Conservation (phyloP, 1,139 yeast species). For the Geotrichum bryndzae region DNA sequence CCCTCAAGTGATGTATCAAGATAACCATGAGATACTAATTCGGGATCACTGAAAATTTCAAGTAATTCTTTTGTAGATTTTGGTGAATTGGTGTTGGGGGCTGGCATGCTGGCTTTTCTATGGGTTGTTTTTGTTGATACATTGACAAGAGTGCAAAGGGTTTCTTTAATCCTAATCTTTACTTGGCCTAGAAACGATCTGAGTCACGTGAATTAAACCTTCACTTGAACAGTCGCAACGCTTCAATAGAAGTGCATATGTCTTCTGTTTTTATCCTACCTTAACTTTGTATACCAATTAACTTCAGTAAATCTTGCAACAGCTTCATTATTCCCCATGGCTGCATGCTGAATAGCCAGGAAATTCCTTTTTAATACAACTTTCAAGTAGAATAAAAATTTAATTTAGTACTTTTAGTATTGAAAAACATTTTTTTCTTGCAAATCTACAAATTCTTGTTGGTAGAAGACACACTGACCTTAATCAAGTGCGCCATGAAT, state of each 20-base stretch:
- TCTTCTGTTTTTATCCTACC: too few relatives aligned
- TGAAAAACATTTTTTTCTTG: neutral
- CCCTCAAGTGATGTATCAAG: conserved; percentile 28
- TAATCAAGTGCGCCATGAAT: conserved; percentile 84
- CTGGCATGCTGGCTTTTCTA: neutral
- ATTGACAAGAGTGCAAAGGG: neutral
- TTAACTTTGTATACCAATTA: too few relatives aligned
- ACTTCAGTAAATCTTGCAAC: too few relatives aligned
- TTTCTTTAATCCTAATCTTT: too few relatives aligned
- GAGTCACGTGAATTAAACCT: too few relatives aligned
- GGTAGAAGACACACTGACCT: conserved; percentile 37
- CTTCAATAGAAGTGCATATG: too few relatives aligned
- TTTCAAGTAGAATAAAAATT: neutral
- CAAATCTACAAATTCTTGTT: conserved; percentile 6
- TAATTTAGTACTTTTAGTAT: neutral
- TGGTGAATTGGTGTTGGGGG: neutral
- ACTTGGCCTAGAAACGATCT: too few relatives aligned
- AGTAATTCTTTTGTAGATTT: conserved; percentile 25
- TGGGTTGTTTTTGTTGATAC: neutral
- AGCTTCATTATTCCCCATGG: too few relatives aligned
- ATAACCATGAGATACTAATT: conserved; percentile 31
- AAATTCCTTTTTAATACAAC: neutral
- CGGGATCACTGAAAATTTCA: conserved; percentile 28
- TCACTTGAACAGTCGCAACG: too few relatives aligned
- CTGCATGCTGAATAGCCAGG: neutral